phyloP scores from a whole-genome alignment of 2,329 filamentous ascomycete genomes.

The Sporothrix inflata region DNA sequence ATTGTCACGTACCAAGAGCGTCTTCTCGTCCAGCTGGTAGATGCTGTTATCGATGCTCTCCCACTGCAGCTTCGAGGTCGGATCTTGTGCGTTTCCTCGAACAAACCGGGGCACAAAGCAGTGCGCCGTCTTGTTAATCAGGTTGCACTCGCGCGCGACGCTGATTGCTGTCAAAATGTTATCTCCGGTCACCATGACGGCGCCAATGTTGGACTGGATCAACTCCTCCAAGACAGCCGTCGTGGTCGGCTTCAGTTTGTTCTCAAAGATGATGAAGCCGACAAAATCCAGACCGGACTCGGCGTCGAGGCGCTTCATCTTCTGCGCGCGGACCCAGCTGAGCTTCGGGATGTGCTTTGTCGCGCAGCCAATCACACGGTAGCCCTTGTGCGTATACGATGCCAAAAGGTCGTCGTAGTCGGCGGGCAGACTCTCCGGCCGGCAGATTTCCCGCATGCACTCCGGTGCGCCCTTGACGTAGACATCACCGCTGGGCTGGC shows the following conservation, averaged over 20 bases:
- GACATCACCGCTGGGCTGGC: conserved; percentile 79
- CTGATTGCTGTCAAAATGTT: conserved; percentile 97
- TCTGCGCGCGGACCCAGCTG: conserved; percentile 92
- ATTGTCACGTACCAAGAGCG: conserved; percentile 61
- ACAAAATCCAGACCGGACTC: conserved; percentile 84
- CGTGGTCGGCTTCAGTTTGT: conserved; percentile 92
- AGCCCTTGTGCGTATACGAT: conserved; percentile 93
- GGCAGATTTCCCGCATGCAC: conserved; percentile 93
- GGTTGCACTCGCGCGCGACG: conserved; percentile 84
- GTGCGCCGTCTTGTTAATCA: conserved; percentile 79
- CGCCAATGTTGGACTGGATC: conserved; percentile 78
- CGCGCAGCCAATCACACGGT: conserved; percentile 93
- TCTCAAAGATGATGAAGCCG: conserved; percentile 98
- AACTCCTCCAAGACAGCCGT: conserved; percentile 81
- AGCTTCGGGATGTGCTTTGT: conserved; percentile 85
- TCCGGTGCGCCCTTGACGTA: conserved; percentile 98
- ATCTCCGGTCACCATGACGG: conserved; percentile 96
- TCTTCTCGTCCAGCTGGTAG: conserved; percentile 77
- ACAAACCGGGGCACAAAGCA: conserved; percentile 92
- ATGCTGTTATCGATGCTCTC: conserved; percentile 90
- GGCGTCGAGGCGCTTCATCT: conserved; percentile 84
- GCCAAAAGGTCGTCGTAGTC: conserved; percentile 90
- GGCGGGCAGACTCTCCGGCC: conserved; percentile 76
- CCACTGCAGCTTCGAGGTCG: conserved; percentile 77
- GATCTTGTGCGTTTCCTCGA: conserved; percentile 74